Base-by-base conservation (phyloP, 2,329 filamentous ascomycete genomes). In the Zasmidium citrigriseum region DNA sequence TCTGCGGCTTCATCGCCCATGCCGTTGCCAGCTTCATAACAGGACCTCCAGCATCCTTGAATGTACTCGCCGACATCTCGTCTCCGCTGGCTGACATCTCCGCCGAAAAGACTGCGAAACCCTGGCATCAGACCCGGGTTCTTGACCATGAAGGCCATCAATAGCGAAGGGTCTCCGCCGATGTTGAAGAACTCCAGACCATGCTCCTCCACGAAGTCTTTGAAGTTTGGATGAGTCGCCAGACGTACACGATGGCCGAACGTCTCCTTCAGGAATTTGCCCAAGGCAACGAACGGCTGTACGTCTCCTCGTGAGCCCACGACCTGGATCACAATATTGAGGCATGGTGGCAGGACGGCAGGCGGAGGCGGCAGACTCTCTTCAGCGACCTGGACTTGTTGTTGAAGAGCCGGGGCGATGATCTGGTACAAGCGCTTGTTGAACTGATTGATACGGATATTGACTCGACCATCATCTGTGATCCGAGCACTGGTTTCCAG, bases 51-150 rank as follows among this genome's bases (percentile, higher is more conserved):
- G 67, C 90, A 95, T 0, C 91, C 91, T 21, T 89, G 78, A 16
- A 96, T 77, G 62, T 95, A 93, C 60, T 90, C 83, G 58, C 87
- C 85, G 61, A 96, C 91, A 14, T 89, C 89, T 62, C 83, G 86
- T 25, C 91, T 83, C 24, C 90, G 82, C 73, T 87, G 89, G 44
- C 83, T 87, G 50, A 96, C 85, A 69, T 95, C 91, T 7, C 91
- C 91, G 63, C 83, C 89, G 59, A 86, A 86, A 50, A 96, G 75
- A 1, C 89, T 87, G 48, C 92, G 87, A 58, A 93, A 85, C 0
- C 89, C 89, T 1, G 91, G 91, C 87, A 96, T 91, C 27, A 96
- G 78, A 0, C 91, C 90, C 0, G 91, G 90, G 65, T 95, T 89
- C 74, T 93, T 93, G 46, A 95, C 91, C 91, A 96, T 96, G 68